Conservation (phyloP, 2,329 filamentous ascomycete genomes). For the Pestalotiopsis sp. region DNA sequence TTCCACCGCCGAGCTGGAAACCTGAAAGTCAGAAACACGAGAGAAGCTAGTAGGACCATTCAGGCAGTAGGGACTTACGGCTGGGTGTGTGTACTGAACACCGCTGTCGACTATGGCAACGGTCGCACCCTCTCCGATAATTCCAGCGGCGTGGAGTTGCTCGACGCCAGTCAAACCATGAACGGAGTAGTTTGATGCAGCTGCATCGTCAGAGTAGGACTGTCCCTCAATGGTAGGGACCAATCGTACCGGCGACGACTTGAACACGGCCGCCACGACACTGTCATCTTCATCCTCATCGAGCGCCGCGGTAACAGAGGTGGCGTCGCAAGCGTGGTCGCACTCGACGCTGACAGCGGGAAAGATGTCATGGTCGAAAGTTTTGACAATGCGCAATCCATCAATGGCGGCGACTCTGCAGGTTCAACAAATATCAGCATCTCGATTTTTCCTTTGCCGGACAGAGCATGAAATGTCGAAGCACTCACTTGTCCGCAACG, state of each 20-base stretch:
- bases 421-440: neutral
- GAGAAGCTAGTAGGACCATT: neutral
- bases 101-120: slow-evolving; percentile 27
- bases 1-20: slow-evolving; percentile 23
- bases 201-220: slow-evolving; percentile 22
- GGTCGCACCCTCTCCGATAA: slow-evolving; percentile 25
- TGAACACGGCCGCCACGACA: slow-evolving; percentile 23
- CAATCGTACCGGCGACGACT: slow-evolving; percentile 20
- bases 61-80: slow-evolving; percentile 13
- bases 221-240: slow-evolving; percentile 19
- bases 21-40: neutral
- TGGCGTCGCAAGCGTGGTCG: slow-evolving; percentile 18
- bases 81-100: slow-evolving; percentile 26
- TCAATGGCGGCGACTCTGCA: slow-evolving; percentile 14
- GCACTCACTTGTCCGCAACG: slow-evolving; percentile 14
- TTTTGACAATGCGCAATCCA: slow-evolving; percentile 23
- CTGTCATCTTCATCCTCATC: slow-evolving; percentile 17
- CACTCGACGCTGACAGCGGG: slow-evolving; percentile 26
- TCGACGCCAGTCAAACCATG: slow-evolving; percentile 25
- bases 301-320: slow-evolving; percentile 18
- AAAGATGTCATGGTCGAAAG: slow-evolving; percentile 26
- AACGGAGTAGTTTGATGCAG: slow-evolving; percentile 23
- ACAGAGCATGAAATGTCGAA: too few species aligned
- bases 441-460: neutral
- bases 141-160: slow-evolving; percentile 22